Conservation (phyloP, 2,329 filamentous ascomycete species). For the Pestalotiopsis sp. region DNA sequence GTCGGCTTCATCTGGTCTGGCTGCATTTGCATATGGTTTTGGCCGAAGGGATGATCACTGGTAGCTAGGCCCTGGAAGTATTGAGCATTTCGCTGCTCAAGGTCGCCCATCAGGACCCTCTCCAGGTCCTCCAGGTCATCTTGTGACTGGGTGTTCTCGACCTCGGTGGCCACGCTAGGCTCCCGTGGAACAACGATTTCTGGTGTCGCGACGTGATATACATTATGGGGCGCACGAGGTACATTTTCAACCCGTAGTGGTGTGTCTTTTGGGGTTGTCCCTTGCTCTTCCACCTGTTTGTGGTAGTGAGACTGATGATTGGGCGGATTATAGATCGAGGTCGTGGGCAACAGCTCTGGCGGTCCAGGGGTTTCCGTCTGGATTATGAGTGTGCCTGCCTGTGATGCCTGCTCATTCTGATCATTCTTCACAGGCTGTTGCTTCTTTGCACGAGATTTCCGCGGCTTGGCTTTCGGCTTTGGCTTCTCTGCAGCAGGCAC, state of each 20-base stretch:
- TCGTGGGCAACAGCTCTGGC: conserved; percentile 44
- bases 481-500: conserved; percentile 31
- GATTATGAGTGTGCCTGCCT: conserved; percentile 35
- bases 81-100: conserved; percentile 24
- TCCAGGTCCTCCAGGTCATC: conserved; percentile 24
- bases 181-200: background rate
- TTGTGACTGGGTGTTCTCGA: conserved; percentile 16
- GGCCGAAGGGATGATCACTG: conserved; percentile 19
- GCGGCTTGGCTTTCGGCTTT: conserved; percentile 35
- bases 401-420: conserved; percentile 11
- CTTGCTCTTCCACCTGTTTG: conserved; percentile 1
- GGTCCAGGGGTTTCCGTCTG: conserved; percentile 46
- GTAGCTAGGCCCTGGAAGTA: conserved; percentile 21
- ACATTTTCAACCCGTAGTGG: background rate
- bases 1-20: conserved; percentile 13
- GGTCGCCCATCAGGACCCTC: conserved; percentile 22
- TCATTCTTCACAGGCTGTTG: conserved; percentile 20
- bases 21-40: conserved; percentile 10
- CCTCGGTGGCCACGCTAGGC: conserved; percentile 5
- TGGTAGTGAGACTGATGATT: conserved; percentile 11
- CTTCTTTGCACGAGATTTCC: conserved; percentile 33
- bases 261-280: background rate
- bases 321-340: conserved; percentile 45
- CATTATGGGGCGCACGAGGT: background rate
- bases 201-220: background rate